Evolutionary conservation across 2,329 filamentous ascomycete species (phyloP), one percentile per base, ranked within the genome.

Genomic region (Penicillium sp.): DNA sequence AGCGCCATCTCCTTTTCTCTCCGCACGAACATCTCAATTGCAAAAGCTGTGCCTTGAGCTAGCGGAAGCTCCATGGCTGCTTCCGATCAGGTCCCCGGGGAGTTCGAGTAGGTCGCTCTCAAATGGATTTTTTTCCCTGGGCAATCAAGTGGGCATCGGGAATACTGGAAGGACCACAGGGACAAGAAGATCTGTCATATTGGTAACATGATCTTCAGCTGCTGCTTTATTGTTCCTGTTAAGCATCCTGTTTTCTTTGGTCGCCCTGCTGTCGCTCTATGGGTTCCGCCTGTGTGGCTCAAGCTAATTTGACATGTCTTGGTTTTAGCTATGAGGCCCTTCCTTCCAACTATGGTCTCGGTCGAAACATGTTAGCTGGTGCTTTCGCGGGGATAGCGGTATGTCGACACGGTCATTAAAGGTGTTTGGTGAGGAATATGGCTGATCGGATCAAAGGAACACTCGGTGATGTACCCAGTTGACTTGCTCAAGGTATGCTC

Each of bases 381-480:
- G 94, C 94, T 64, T 97, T 97, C 77, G 94, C 94, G 56, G 94
- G 94, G 66, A 95, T 97, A 77, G 91, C 92, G 68, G 91, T 95
- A 86, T 66, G 87, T 72, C 64, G 36, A 47, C 39, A 32, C 38
- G 41, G 38, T 47, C 26, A 13, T 48, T 30, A 18, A 23, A 10
- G 18, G 18, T 30, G 9, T 30, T 18, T n/a, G 29, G 19, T 32
- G 50, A 39, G 41, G 41, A 40, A 27, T 54, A 49, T 30, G 46
- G 36, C 65, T 56, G 48, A 62, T 59, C 58, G 45, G 47, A 48
- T 61, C 64, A 53, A 66, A 97, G 92, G 93, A 97, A 79, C 93
- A 97, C 76, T 95, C 93, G 56, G 92, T 96, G 68, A 97, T 99
- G 94, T 99, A 99, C 72, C 94, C 94, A 18, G 89, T 99, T 70